Conservation (phyloP, 1,284 basidiomycete genomes). For the Sanguinoderma infundibulare region DNA sequence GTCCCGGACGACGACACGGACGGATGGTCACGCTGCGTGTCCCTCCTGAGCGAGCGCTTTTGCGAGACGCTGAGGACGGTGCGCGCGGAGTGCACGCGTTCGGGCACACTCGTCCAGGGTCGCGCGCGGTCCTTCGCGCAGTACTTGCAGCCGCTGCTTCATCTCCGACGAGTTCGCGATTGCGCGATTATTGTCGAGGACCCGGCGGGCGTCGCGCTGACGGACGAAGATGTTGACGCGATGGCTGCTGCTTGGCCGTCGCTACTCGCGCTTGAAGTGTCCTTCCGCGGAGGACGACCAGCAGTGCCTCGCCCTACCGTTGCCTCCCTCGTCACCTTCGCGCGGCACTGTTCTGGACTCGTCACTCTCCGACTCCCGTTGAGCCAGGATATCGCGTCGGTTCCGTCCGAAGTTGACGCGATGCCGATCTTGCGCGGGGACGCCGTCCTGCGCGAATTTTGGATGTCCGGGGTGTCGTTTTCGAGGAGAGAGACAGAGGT, state of each 20-base stretch:
- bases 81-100: conserved; percentile 9
- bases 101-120: neutral
- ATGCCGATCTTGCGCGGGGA: neutral
- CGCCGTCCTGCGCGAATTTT: conserved; percentile 1
- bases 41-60: conserved; percentile 13
- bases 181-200: conserved; percentile 15
- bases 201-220: conserved; percentile 6
- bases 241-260: conserved; percentile 20
- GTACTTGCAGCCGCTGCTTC: conserved; percentile 11
- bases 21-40: conserved; percentile 11
- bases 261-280: conserved; percentile 4
- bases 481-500: neutral
- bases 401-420: neutral
- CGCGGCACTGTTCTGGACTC: conserved; percentile 13
- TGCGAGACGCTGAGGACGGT: conserved; percentile 8
- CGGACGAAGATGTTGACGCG: conserved; percentile 13
- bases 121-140: conserved; percentile 8
- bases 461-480: conserved; percentile 5
- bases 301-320: conserved; percentile 8
- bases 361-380: conserved; percentile 10
- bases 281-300: neutral
- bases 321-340: conserved; percentile 8
- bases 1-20: conserved; percentile 11
- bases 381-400: conserved; percentile 3
- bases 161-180: conserved; percentile 1